Evolutionary conservation across 768 basidiomycete genomes (phyloP).

Genomic region (Tricholoma terreum): DNA sequence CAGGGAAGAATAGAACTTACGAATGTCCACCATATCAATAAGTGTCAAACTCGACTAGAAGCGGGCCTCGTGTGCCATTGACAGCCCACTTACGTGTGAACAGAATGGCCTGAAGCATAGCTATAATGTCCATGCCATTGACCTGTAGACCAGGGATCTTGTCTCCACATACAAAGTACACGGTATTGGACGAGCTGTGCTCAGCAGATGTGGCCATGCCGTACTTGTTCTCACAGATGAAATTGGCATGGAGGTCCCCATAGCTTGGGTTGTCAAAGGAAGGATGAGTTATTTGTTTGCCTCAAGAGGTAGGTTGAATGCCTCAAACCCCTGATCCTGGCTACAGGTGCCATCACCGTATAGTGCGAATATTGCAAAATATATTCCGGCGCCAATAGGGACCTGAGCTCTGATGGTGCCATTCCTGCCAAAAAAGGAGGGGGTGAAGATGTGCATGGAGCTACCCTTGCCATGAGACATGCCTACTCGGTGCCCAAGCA

Average conservation of each 20-base stretch:
- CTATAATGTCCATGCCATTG: conserved; percentile 99
- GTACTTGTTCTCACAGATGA: conserved; percentile 98
- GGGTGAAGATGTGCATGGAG: conserved; percentile 99
- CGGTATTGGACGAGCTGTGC: conserved; percentile 88
- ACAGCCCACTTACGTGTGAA: conserved; percentile 89
- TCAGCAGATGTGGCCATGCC: conserved; percentile 98
- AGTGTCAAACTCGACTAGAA: conserved; percentile 94
- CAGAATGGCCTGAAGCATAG: conserved; percentile 77
- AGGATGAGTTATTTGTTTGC: conserved; percentile 59
- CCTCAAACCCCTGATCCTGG: conserved; percentile 98
- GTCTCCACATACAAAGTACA: conserved; percentile 96
- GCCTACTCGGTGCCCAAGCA: conserved; percentile 85
- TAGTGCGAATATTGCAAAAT: conserved; percentile 92
- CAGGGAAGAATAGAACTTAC: conserved; percentile 43
- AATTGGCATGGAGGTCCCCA: conserved; percentile 92
- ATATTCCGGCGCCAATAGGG: conserved; percentile 90
- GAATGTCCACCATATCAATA: conserved; percentile 99
- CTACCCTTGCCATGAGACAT: conserved; percentile 98
- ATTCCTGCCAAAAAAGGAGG: conserved; percentile 97
- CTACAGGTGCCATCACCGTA: conserved; percentile 98
- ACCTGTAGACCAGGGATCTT: conserved; percentile 96
- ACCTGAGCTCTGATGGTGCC: conserved; percentile 99
- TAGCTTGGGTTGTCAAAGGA: conserved; percentile 69
- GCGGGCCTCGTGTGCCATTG: conserved; percentile 80
- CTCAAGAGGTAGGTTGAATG: conserved; percentile 65